Conservation (phyloP, 2,329 filamentous ascomycete genomes). For the Ophioceras dolichostomum region DNA sequence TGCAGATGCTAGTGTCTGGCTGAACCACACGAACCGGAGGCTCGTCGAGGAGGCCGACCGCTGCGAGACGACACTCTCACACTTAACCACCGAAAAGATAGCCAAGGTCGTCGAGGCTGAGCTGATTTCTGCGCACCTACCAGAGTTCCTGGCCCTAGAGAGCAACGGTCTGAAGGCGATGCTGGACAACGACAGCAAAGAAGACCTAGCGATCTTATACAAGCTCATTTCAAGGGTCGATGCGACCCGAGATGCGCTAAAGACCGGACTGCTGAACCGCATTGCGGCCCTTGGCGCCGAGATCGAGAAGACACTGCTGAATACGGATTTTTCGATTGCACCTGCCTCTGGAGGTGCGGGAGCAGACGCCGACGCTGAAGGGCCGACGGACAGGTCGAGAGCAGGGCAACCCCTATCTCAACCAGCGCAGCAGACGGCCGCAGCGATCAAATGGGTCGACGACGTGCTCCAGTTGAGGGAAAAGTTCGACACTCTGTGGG, state of each 20-base stretch:
- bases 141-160: conserved; percentile 75
- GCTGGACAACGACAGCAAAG: conserved; percentile 77
- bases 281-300: conserved; percentile 71
- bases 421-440: conserved; percentile 68
- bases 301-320: conserved; percentile 58
- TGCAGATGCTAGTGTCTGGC: conserved; percentile 71
- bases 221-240: conserved; percentile 70
- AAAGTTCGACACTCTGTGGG: conserved; percentile 77
- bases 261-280: conserved; percentile 56
- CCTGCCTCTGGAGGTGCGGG: conserved; percentile 16
- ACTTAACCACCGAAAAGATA: conserved; percentile 61
- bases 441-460: conserved; percentile 91
- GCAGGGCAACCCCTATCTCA: conserved; percentile 28
- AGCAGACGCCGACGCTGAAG: conserved; percentile 16
- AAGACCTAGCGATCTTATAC: conserved; percentile 73
- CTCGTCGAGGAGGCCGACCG: conserved; percentile 72
- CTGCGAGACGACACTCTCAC: conserved; percentile 70
- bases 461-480: conserved; percentile 77
- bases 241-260: conserved; percentile 56
- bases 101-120: conserved; percentile 66
- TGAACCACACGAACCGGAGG: conserved; percentile 61
- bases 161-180: conserved; percentile 75
- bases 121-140: conserved; percentile 65
- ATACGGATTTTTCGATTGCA: conserved; percentile 37
- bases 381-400: conserved; percentile 6